These are phyloP conservation scores for Mycena chlorophos DNA, from an alignment of 768 basidiomycete genomes.

Conservation along the genomic window DNA sequence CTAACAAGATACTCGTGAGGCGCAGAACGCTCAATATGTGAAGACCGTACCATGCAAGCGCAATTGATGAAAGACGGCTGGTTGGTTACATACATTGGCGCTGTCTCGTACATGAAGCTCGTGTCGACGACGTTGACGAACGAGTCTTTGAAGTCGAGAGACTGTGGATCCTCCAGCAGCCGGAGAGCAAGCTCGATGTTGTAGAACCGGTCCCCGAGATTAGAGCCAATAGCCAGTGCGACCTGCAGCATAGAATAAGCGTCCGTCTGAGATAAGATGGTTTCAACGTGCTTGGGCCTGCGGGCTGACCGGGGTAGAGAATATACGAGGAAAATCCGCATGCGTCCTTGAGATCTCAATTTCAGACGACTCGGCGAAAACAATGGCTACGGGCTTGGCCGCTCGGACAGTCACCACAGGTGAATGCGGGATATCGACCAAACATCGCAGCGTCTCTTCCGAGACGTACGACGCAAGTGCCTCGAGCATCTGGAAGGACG, in stretches of 20 bases:
- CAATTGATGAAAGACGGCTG: constrained; percentile 90
- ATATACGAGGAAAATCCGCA: constrained; percentile 34
- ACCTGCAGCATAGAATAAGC: no score
- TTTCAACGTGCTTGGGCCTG: background rate
- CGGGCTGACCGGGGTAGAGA: background rate
- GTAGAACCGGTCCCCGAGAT: constrained; percentile 82
- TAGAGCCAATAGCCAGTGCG: constrained; percentile 84
- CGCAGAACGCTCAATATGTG: background rate
- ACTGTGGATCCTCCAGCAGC: constrained; percentile 56
- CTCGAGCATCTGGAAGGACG: constrained; percentile 67
- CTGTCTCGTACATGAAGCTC: constrained; percentile 89
- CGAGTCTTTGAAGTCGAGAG: constrained; percentile 27
- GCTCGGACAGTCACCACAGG: constrained; percentile 53
- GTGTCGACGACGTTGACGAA: constrained; percentile 60
- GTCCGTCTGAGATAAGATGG: no score
- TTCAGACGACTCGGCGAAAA: constrained; percentile 64
- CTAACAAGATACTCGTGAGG: constrained; percentile 40
- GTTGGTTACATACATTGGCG: constrained; percentile 93
- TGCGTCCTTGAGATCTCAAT: constrained; percentile 56
- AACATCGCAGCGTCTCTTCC: constrained; percentile 39
- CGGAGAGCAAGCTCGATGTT: constrained; percentile 81
- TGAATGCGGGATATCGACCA: constrained; percentile 18
- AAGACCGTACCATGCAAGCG: constrained; percentile 74
- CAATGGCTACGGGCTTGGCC: constrained; percentile 71
- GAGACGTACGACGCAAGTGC: constrained; percentile 64